Evolutionary conservation across 179 eudicot species (phyloP).

Genomic region (Pouteria campechiana): DNA sequence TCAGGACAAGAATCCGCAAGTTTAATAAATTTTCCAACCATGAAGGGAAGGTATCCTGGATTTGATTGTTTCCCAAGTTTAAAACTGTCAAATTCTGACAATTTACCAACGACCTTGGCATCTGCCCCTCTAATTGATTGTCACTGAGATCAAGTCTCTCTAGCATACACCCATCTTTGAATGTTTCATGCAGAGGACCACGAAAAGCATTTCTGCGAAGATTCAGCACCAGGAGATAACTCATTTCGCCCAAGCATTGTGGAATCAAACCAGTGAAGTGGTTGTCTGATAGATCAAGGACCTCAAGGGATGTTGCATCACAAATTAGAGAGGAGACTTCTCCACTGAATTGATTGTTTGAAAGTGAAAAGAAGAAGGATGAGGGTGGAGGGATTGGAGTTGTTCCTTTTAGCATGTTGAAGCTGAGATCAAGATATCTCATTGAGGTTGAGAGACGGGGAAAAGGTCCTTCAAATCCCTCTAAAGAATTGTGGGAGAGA

Average conservation of each 20-base stretch:
- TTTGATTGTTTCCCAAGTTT: slow-evolving; percentile 2
- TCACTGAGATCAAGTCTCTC: slow-evolving; percentile 2
- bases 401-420: slow-evolving; percentile 26
- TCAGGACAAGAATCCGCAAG: slow-evolving; percentile 11
- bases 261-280: too few species aligned
- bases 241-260: background rate
- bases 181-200: background rate
- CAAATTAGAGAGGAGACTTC: slow-evolving; percentile 1
- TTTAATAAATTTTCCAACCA: background rate
- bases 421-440: slow-evolving; percentile 21
- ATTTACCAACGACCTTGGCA: slow-evolving; percentile 7
- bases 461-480: slow-evolving; percentile 9
- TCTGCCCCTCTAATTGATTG: slow-evolving; percentile 7
- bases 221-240: background rate
- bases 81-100: background rate
- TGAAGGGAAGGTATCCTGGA: slow-evolving; percentile 5
- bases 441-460: background rate
- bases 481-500: slow-evolving; percentile 29
- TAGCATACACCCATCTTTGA: background rate
- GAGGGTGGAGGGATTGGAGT: slow-evolving; percentile 15
- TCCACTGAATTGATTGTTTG: slow-evolving; percentile 7
- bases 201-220: background rate
- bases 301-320: slow-evolving; percentile 1
- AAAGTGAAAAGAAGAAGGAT: background rate
- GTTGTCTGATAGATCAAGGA: slow-evolving; percentile 9